Conservation (phyloP, 2,329 filamentous ascomycete genomes). For the Nothophoma quercina region DNA sequence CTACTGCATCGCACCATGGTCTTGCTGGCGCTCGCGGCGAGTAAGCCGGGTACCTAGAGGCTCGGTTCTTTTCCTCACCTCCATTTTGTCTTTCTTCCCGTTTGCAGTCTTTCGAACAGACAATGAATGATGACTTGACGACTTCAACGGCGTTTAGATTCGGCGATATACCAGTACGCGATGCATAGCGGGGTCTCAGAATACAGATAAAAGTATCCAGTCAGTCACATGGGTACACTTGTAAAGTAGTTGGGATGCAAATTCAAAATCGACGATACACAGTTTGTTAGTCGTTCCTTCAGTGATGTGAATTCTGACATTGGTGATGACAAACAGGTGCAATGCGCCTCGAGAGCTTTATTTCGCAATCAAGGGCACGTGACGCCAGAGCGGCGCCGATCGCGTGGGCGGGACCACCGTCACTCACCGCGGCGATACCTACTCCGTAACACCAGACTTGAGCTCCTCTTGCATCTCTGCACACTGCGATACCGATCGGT, state of each 20-base stretch:
- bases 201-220: background rate
- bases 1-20: conserved; percentile 43
- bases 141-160: conserved; percentile 9
- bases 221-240: background rate
- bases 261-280: background rate
- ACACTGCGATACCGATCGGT: background rate
- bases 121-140: conserved; percentile 1
- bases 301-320: conserved; percentile 1
- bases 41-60: conserved; percentile 18
- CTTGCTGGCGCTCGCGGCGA: conserved; percentile 47
- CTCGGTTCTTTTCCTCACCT: background rate
- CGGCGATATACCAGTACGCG: background rate
- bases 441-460: conserved; percentile 1
- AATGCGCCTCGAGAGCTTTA: background rate
- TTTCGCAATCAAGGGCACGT: conserved; percentile 16
- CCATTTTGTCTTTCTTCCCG: background rate
- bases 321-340: conserved; percentile 1
- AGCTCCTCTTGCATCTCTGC: background rate
- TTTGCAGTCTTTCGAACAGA: conserved; percentile 1
- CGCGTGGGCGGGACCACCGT: conserved; percentile 7
- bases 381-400: conserved; percentile 7
- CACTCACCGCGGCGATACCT: conserved; percentile 6
- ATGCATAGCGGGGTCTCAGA: background rate
- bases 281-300: background rate
- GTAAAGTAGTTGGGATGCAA: background rate